Base-by-base conservation (phyloP, 176 grass and related monocot species). In the Pontederia paniculata region DNA sequence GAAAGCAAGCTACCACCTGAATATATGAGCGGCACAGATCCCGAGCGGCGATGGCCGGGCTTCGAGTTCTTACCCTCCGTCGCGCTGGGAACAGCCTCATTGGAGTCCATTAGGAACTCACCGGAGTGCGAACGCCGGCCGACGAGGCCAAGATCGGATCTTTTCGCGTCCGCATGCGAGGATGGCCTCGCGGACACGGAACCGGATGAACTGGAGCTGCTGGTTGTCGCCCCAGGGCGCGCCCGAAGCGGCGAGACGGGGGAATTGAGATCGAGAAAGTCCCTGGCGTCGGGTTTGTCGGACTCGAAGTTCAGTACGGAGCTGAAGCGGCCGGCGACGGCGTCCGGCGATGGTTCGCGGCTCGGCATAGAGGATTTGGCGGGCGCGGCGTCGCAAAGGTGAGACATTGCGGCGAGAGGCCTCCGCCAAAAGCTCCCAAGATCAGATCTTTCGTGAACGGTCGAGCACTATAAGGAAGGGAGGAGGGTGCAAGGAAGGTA, bases 21-120 rank as follows among this genome's bases (percentile, higher is more conserved):
- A 63, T 71, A 82, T 41, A 78, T 75, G 14, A 82, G 71, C 8
- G 63, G 71, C 0, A 78, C 78, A 54, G 83, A 81, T 69, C 74
- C 74, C 16, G 66, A 57, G 16, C 74, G 78, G 23, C 71, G 74
- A 57, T 78, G 83, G 3, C 59, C 66, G 0, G 60, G 60, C 42
- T 52, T n/a, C 52, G 18, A 14, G 46, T 51, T 25, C 21, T 22
- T 12, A 46, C 21, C 46, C 3, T 52, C 69, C 52, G 62, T 17
- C 59, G 63, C n/a, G 63, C 76, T 41, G 23, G 13, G 53, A 37
- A 76, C 77, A 60, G 25, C 69, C 44, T 80, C 82, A 2, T 41
- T 31, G 49, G 25, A 44, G 1, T 37, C 28, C 13, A 28, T 48
- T 28, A 31, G 50, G 53, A 85, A 64, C 82, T 85, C 82, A 1